Evolutionary conservation across 2,329 filamentous ascomycete species (phyloP), one percentile per base, ranked within the genome.

Genomic region (Neodidymelliopsis sp.): DNA sequence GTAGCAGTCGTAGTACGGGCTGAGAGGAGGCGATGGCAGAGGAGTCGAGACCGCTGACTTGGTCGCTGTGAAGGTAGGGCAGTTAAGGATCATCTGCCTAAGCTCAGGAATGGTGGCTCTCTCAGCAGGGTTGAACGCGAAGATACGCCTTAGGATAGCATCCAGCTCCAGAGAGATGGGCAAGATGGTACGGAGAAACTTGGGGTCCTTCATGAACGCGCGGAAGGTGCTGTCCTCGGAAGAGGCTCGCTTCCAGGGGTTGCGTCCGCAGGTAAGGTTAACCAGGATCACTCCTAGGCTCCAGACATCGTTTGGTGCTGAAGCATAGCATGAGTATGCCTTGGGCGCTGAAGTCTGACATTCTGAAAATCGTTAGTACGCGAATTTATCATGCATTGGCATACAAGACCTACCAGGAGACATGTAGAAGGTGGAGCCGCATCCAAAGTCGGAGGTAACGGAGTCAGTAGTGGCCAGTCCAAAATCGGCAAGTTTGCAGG

Each of bases 361-460:
- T 84, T 99, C 94, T 97, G 75, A 44, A 58, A 41, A 54, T 24
- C 9, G 44, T 69, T 61, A 69, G 60, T 63, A 62, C 53, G 54
- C 56, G 56, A 58, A 47, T 42, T 15, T 28, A 4, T 18, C 23
- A 28, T 34, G 13, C 22, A 16, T 25, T 27, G 8, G 31, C 56
- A 12, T 10, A 66, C 65, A 63, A 59, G 57, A 79, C 84, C 74
- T 88, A 97, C 93, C 93, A 84, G 94, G 94, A 70, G 91, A 96
- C 94, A 97, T 99, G 79, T 99, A 99, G 69, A 97, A 97, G 11
- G 93, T 97, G 23, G 94, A 97, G 57, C 94, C 94, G 73, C 94
- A 99, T 67, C 94, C 94, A 75, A 96, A 97, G 74, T 99, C 94
- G 63, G 91, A 89, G 57, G 93, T 96, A 61, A 87, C 81, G 59